Evolutionary conservation across 108 stramenopile species (phyloP).

Genomic region (Fragilaria crotonensis): DNA sequence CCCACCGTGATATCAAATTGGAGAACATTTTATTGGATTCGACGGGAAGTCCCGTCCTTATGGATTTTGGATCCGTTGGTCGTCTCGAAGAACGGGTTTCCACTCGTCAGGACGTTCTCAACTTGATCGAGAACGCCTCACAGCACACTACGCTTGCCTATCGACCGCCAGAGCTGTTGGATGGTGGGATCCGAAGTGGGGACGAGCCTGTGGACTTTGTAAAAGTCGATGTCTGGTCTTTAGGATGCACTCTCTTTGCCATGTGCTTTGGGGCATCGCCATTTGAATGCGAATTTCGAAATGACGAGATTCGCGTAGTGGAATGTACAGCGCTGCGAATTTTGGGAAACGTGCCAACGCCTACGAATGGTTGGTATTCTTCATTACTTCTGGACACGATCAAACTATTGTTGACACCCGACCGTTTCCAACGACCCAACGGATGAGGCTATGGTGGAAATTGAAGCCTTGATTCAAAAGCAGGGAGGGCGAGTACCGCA

Average conservation of each 20-base stretch:
- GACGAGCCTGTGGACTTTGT: conserved; percentile 47
- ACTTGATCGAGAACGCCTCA: conserved; percentile 42
- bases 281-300: conserved; percentile 59
- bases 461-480: conserved; percentile 9
- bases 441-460: conserved; percentile 12
- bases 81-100: conserved; percentile 17
- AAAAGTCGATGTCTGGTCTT: conserved; percentile 74
- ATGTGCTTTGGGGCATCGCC: conserved; percentile 75
- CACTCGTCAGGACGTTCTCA: conserved; percentile 11
- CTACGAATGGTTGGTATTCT: conserved; percentile 35
- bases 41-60: conserved; percentile 41
- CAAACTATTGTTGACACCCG: conserved; percentile 24
- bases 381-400: conserved; percentile 12
- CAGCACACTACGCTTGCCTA: conserved; percentile 70
- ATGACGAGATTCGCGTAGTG: conserved; percentile 34
- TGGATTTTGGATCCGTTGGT: conserved; percentile 53
- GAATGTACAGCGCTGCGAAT: conserved; percentile 63
- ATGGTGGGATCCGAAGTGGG: conserved; percentile 49
- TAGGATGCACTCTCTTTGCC: conserved; percentile 76
- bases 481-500: conserved; percentile 26
- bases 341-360: conserved; percentile 33
- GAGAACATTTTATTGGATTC: conserved; percentile 59
- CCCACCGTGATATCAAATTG: conserved; percentile 80
- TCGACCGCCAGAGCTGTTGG: conserved; percentile 80
- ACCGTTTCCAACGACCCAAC: conserved; percentile 26